Evolutionary conservation across 2,329 filamentous ascomycete species (phyloP), one percentile per base, ranked within the genome.

Genomic region (Anisogramma anomala): DNA sequence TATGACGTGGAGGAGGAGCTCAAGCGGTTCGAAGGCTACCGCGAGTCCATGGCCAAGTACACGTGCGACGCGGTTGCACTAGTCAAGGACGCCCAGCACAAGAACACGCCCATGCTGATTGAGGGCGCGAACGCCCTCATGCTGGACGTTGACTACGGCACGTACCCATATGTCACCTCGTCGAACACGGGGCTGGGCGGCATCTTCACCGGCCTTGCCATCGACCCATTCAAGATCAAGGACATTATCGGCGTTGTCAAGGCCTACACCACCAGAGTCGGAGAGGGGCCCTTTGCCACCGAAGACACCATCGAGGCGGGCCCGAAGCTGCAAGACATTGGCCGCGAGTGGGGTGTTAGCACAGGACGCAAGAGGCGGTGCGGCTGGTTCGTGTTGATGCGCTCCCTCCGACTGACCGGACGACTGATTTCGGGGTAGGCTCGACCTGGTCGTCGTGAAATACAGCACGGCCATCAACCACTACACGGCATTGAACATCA

Each of bases 1-100:
- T 74, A 76, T 56, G 77, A 86, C 47, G 69, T 79, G 6, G 79
- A 87, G 50, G 76, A 77, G 25, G 82, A 87, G 62, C 71, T 87
- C 48, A 58, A 57, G 14, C 64, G 66, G 30, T 84, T 79, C 61
- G 68, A 74, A 55, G 64, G 66, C 26, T 77, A 77, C 56, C 69
- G 75, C 20, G 58, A 63, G 45, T 68, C 67, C 52, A 66, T 85
- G 19, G 66, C 66, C 33, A 66, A 68, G 17, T 82, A 74, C 50
- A 71, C 78, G 46, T 67, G 84, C 46, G 82, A 88, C 53, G 77
- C 75, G 45, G 71, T 83, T 20, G 67, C 73, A 28, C 73, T 82
- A 40, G 74, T 86, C 54, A 63, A 68, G 43, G 65, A 59, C 13
- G 72, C 71, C 0, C 72, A 79, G 52, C 55, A 67, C 31, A 57